Evolutionary conservation across 495 filamentous ascomycete genomes (phyloP).

Genomic region (Penicillium chermesinum): DNA sequence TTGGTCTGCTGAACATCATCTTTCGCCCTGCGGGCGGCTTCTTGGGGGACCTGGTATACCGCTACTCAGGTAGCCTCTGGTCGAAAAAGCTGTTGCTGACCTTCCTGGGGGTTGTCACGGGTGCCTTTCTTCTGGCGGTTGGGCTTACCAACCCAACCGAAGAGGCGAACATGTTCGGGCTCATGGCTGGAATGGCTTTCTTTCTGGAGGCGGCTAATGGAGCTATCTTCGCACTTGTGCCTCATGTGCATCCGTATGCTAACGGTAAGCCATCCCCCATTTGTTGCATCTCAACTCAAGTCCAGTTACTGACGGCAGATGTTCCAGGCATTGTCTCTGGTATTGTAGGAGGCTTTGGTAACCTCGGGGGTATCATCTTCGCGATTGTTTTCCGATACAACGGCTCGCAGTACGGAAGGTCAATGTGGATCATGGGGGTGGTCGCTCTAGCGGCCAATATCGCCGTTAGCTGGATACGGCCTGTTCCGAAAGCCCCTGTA

Average conservation of each 20-base stretch:
- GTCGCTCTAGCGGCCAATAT: slow-evolving; percentile 66
- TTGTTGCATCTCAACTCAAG: too few relatives aligned
- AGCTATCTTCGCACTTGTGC: slow-evolving; percentile 77
- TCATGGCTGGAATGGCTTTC: slow-evolving; percentile 68
- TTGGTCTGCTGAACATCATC: slow-evolving; percentile 78
- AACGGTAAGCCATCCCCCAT: slow-evolving; percentile 50
- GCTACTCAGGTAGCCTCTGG: slow-evolving; percentile 55
- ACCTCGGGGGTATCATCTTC: slow-evolving; percentile 81
- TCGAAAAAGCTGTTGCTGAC: slow-evolving; percentile 71
- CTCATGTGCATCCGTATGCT: slow-evolving; percentile 74
- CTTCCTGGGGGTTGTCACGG: slow-evolving; percentile 57
- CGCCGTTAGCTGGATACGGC: slow-evolving; percentile 64
- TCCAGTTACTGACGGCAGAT: slow-evolving; percentile 1
- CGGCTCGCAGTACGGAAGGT: slow-evolving; percentile 58
- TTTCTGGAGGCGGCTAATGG: slow-evolving; percentile 85
- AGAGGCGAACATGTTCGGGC: slow-evolving; percentile 66
- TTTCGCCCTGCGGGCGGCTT: slow-evolving; percentile 72
- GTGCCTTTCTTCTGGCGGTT: slow-evolving; percentile 64
- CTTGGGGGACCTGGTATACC: slow-evolving; percentile 68
- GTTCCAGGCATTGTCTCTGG: slow-evolving; percentile 65
- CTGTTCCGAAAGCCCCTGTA: slow-evolving; percentile 47
- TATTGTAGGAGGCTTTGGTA: slow-evolving; percentile 71
- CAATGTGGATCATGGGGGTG: slow-evolving; percentile 79
- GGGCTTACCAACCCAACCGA: slow-evolving; percentile 58
- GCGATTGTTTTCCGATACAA: slow-evolving; percentile 80